These are phyloP conservation scores for Colletotrichum shisoi DNA, from an alignment of 2,329 filamentous ascomycete genomes.

Conservation along the genomic window DNA sequence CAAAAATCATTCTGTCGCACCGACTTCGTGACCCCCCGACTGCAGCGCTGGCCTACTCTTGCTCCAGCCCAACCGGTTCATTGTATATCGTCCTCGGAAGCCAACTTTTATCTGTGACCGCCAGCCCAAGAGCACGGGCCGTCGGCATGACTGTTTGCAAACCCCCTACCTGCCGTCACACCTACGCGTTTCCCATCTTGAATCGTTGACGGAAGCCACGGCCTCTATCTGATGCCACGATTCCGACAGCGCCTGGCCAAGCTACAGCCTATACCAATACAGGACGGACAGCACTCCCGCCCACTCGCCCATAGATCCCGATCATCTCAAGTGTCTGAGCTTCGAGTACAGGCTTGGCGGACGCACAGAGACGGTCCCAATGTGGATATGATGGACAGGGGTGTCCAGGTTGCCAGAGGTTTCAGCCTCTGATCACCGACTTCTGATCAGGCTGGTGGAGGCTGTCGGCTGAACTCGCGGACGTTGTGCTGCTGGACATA, in stretches of 20 bases:
- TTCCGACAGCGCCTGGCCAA: neutral
- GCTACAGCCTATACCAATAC: neutral
- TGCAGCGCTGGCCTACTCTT: neutral
- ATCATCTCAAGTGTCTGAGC: constrained; percentile 6
- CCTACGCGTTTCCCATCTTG: neutral
- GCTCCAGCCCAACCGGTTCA: neutral
- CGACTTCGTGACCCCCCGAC: constrained; percentile 3
- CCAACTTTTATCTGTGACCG: neutral
- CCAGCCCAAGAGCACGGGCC: neutral
- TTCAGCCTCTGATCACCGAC: constrained; percentile 30
- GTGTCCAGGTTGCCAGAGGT: constrained; percentile 3
- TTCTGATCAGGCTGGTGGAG: neutral
- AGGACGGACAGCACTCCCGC: neutral
- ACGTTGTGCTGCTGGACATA: neutral
- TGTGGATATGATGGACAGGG: constrained; percentile 28
- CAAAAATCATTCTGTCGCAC: neutral
- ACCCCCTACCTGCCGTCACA: neutral
- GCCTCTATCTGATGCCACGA: neutral
- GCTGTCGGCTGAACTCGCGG: constrained; percentile 1
- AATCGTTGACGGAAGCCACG: neutral
- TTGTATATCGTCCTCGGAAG: neutral
- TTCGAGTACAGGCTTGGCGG: neutral
- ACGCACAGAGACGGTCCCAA: constrained; percentile 17
- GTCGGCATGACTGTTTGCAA: constrained; percentile 13
- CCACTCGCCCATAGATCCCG: constrained; percentile 13